Base-by-base conservation (phyloP, 768 basidiomycete genomes). In the Lepiota venenata region DNA sequence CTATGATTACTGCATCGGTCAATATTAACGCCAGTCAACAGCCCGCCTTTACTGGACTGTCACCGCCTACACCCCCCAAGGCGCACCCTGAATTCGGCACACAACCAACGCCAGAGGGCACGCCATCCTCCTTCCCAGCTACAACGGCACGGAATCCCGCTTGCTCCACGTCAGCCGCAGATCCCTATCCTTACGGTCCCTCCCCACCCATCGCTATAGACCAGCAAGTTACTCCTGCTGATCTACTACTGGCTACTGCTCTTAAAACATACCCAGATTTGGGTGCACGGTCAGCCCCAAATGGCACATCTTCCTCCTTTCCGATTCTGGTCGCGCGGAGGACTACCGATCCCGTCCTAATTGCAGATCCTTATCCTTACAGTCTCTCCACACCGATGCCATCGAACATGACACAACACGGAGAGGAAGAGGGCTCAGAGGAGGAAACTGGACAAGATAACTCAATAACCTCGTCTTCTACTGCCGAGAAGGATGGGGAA, bases 151-250 rank as follows among this genome's bases (percentile, higher is more conserved):
- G 59, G 29, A 61, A 61, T 39, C 55, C 71, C 4, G 66, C 66
- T 50, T 8, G 5, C 25, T 5, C 25, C 5, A 25, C 25, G 25
- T 58, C 77, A 11, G 63, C 68, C 52, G 49, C 66, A 21, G 77
- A 78, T 58, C 75, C 77, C 2, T 79, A 75, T 57, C 79, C 79
- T 1, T 74, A 74, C 43, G 75, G 74, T 56, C 69, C 79, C 37
- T 79, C 79, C 0, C 75, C 76, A 0, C 78, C 77, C 12, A 63
- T 58, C 15, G 36, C 57, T 15, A 56, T 66, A n/a, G 20, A 47
- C 15, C 25, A 25, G 5, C 25, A 25, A 25, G 2, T 25, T 5
- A 2, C 25, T 5, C 2, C 25, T 25, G 25, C 5, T 25, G 5
- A 5, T 5, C 25, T 5, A 25, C 5, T 5, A 25, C 5, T 25